Evolutionary conservation across 352 stramenopile species (phyloP).

Genomic region (Phytophthora cactorum): DNA sequence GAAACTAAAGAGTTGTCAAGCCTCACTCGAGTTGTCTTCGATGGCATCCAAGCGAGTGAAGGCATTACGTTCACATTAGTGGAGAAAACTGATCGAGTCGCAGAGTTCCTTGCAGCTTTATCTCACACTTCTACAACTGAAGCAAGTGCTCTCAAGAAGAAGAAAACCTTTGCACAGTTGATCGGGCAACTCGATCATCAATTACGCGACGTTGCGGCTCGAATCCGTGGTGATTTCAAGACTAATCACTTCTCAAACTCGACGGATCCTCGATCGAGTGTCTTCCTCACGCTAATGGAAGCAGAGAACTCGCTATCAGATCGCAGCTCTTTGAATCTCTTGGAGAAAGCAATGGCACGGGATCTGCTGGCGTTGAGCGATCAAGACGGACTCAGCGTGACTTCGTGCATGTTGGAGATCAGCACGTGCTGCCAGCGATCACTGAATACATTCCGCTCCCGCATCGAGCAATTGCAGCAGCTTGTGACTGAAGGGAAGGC

Average conservation of each 20-base stretch:
- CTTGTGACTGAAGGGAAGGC: constrained; percentile 49
- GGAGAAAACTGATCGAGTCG: constrained; percentile 38
- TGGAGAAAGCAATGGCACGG: constrained; percentile 22
- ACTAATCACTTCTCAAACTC: constrained; percentile 19
- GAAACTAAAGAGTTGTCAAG: not conserved
- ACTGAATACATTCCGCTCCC: constrained; percentile 38
- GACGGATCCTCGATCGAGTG: constrained; percentile 2
- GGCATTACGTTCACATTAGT: constrained; percentile 12
- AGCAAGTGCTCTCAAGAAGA: constrained; percentile 14
- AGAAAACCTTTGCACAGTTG: constrained; percentile 34
- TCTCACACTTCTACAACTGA: not conserved
- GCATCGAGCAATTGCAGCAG: constrained; percentile 38
- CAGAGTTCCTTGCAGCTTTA: constrained; percentile 29
- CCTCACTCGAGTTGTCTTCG: constrained; percentile 39
- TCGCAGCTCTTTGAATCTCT: constrained; percentile 3
- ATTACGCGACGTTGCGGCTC: constrained; percentile 14
- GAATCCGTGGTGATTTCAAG: constrained; percentile 30
- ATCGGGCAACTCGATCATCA: constrained; percentile 21
- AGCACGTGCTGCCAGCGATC: constrained; percentile 50
- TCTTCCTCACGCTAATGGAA: constrained; percentile 22
- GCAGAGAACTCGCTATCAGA: not conserved
- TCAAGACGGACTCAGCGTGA: constrained; percentile 61
- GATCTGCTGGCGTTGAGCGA: constrained; percentile 56
- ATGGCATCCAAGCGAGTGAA: not conserved
- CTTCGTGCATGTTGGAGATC: constrained; percentile 68